phyloP scores from a whole-genome alignment of 257 asterid genomes.

The Lavandula angustifolia region DNA sequence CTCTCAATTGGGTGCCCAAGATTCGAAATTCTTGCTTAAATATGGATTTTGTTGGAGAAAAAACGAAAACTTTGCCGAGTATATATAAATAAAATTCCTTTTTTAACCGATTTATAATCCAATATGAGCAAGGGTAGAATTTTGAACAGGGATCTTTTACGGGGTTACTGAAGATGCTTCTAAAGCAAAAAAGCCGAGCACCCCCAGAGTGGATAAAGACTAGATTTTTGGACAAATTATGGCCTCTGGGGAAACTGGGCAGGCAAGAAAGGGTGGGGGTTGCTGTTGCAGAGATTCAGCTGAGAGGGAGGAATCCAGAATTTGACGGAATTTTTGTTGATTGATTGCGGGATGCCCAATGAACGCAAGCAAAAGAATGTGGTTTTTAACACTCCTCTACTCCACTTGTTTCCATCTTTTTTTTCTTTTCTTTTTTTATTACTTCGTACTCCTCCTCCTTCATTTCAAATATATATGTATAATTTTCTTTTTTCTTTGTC shows the following conservation, averaged over 20 bases:
- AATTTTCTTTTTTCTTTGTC: too few species aligned
- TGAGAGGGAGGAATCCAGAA: too few species aligned
- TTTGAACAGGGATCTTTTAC: conserved; percentile 25
- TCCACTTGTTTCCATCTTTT: conserved; percentile 21
- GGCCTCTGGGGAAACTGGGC: too few species aligned
- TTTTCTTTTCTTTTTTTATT: too few species aligned
- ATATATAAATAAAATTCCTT: background rate
- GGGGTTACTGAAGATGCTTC: background rate
- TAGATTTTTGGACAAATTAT: too few species aligned
- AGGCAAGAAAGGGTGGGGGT: too few species aligned
- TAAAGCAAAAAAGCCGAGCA: too few species aligned
- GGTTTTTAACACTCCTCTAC: background rate
- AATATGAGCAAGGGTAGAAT: conserved; percentile 24
- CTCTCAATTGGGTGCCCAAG: conserved; percentile 26
- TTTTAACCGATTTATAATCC: conserved; percentile 20
- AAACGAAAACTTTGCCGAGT: too few species aligned
- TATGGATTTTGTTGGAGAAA: background rate
- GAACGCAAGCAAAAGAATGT: background rate
- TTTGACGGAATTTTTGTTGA: background rate
- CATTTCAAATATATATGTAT: too few species aligned
- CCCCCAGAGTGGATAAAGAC: too few species aligned
- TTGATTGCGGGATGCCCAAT: conserved; percentile 14
- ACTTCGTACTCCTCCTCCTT: too few species aligned
- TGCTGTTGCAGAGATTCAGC: too few species aligned
- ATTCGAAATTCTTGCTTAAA: conserved; percentile 32